Evolutionary conservation across 768 basidiomycete genomes (phyloP).

Genomic region (Suillus sp.): DNA sequence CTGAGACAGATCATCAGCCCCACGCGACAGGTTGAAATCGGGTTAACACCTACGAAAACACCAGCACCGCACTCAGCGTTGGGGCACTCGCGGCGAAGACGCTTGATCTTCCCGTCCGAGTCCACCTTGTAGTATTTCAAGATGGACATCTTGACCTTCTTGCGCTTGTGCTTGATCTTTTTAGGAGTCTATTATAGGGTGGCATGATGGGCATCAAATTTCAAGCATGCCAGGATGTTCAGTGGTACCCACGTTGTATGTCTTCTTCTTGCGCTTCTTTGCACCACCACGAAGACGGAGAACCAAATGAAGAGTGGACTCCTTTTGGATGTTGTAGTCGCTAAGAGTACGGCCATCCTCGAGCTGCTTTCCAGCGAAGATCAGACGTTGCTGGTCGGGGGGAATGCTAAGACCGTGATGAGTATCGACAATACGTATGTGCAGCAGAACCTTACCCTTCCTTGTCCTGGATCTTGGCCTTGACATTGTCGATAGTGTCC

Average conservation of each 20-base stretch:
- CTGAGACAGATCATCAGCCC: constrained; percentile 41
- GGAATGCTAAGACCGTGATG: constrained; percentile 59
- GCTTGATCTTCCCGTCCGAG: constrained; percentile 99
- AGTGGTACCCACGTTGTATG: constrained; percentile 78
- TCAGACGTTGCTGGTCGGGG: constrained; percentile 95
- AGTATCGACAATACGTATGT: background rate
- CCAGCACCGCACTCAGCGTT: constrained; percentile 82
- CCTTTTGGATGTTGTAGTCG: constrained; percentile 99
- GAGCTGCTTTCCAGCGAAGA: constrained; percentile 99
- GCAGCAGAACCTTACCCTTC: constrained; percentile 64
- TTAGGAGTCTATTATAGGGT: constrained; percentile 76
- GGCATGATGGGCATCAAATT: constrained; percentile 13
- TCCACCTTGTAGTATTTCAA: constrained; percentile 99
- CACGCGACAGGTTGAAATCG: background rate
- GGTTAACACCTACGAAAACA: constrained; percentile 64
- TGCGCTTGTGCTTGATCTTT: constrained; percentile 99
- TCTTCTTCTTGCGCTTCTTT: constrained; percentile 99
- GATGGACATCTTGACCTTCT: constrained; percentile 99
- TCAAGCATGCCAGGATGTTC: background rate
- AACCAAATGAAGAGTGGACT: constrained; percentile 97
- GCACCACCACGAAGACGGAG: constrained; percentile 98
- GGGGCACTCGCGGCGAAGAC: constrained; percentile 95
- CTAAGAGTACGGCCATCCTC: constrained; percentile 96
- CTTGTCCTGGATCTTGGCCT: constrained; percentile 97
- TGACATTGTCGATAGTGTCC: constrained; percentile 98